Base-by-base conservation (phyloP, 2,329 filamentous ascomycete species). In the Fusarium sp. region DNA sequence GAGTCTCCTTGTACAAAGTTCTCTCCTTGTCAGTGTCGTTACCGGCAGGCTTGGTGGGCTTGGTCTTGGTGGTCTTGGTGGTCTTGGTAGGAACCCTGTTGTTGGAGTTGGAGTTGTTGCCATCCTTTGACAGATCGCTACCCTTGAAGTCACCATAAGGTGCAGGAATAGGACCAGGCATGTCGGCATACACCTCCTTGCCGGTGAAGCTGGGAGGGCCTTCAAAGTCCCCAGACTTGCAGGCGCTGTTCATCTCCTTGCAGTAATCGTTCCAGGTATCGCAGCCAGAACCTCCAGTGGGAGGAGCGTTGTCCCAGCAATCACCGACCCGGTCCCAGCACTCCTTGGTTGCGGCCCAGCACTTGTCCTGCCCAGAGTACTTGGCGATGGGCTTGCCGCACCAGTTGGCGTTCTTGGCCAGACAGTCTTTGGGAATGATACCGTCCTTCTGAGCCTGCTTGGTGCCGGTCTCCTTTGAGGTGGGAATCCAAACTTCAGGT, bases 331-430 rank as follows among this genome's bases (percentile, higher is more conserved):
- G 87, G 23, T 73, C 70, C 79, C 81, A 92, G 79, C 87, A 88
- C 44, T 78, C 72, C 33, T 77, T 73, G 10, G 80, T 79, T 3
- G 80, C 76, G 53, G 77, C 79, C 84, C 86, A 91, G 78, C 89
- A 92, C 13, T 81, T 81, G 2, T 70, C 70, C 70, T 86, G 79
- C 39, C 78, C 77, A 5, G 75, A 77, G 76, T 89, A 91, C 9
- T 74, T 67, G 0, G 82, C 72, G 1, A 91, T 79, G 69, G 90
- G 82, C 56, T 81, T 77, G 47, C 82, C 88, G 74, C 87, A 90
- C 89, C 88, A 92, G 77, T 92, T 91, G 55, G 78, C 88, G 70
- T 90, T 91, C 70, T 86, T 84, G 57, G 88, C 70, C 33, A 90
- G 77, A 70, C 85, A 89, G 65, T 79, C 76, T 2, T 69, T 50